These are phyloP conservation scores for Blastocystis sp. DNA, from an alignment of 352 stramenopile species.

Conservation along the genomic window DNA sequence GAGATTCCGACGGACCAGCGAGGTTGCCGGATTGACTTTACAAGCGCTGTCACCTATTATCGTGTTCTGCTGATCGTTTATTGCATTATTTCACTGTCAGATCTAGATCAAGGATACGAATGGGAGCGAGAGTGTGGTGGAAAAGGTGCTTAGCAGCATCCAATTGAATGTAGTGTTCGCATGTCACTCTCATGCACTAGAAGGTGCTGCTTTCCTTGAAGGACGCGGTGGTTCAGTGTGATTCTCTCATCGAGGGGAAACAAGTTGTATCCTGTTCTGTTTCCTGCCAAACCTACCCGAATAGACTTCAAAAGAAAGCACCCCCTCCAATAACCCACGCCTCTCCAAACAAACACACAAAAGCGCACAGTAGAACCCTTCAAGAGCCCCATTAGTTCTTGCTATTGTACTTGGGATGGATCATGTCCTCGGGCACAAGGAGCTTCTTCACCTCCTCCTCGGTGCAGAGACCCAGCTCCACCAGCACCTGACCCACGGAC, in stretches of 20 bases:
- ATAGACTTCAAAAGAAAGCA: background rate
- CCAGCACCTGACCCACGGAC: constrained; percentile 34
- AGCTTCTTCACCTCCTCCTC: constrained; percentile 51
- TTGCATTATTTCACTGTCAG: background rate
- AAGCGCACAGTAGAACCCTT: constrained; percentile 6
- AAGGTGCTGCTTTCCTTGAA: background rate
- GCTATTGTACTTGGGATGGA: constrained; percentile 48
- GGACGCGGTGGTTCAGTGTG: background rate
- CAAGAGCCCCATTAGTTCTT: constrained; percentile 59
- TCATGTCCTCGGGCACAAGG: constrained; percentile 57
- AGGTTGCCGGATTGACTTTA: constrained; percentile 2
- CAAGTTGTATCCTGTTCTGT: no score
- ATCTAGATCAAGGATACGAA: constrained; percentile 20
- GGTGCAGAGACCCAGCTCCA: constrained; percentile 28
- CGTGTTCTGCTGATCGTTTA: background rate
- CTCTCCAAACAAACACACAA: background rate
- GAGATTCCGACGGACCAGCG: background rate
- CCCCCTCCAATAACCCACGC: background rate
- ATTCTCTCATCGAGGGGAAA: background rate
- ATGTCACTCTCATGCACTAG: background rate
- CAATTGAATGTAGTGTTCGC: constrained; percentile 9
- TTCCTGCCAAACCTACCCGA: background rate
- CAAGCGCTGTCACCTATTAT: constrained; percentile 15
- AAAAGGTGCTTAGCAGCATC: background rate
- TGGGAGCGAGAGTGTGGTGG: background rate